Base-by-base conservation (phyloP, 2,329 filamentous ascomycete genomes). In the Fusarium goolgardi region DNA sequence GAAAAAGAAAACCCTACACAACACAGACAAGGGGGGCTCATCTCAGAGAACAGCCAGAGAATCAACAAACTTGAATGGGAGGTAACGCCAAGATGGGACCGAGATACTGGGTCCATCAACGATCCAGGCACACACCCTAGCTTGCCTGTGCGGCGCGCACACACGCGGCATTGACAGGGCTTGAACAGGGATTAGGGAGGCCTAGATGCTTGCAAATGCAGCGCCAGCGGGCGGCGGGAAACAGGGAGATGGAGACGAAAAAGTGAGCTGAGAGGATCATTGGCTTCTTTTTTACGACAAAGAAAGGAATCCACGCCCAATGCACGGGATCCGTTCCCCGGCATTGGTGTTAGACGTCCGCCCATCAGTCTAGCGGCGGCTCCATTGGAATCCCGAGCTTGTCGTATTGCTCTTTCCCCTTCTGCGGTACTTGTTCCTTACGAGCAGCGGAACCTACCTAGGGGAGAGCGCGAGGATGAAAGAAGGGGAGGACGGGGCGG, bases 111-210 rank as follows among this genome's bases (percentile, higher is more conserved):
- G 50, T 56, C 63, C 40, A 37, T 68, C 35, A 51, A 60, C 46
- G 56, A 69, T 66, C 65, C 65, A 69, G 65, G 65, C 56, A 69
- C 56, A 52, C n/a, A 35, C 44, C 44, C 49, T 51, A 35, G 50
- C 47, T 59, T 60, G 44, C 27, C 25, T 45, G 43, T 31, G 51
- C 53, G 47, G 49, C 54, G 20, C 59, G 31, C 45, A 46, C 53
- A 63, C 65, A 44, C 61, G 58, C 62, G 66, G 66, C 62, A 70
- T 52, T 69, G 61, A 52, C 66, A 69, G 53, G 53, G 47, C 47
- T 43, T 44, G 40, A 59, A 31, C 65, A 66, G 46, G 66, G 65
- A 23, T 59, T 29, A 16, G 31, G 12, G 25, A 37, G 46, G 39
- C 23, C 51, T 21, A 52, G 56, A 62, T 69, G 65, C 65, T 35